Evolutionary conservation across 257 asterid species (phyloP), one percentile per base, ranked within the genome.

Genomic region (Oldenlandia corymbosa): DNA sequence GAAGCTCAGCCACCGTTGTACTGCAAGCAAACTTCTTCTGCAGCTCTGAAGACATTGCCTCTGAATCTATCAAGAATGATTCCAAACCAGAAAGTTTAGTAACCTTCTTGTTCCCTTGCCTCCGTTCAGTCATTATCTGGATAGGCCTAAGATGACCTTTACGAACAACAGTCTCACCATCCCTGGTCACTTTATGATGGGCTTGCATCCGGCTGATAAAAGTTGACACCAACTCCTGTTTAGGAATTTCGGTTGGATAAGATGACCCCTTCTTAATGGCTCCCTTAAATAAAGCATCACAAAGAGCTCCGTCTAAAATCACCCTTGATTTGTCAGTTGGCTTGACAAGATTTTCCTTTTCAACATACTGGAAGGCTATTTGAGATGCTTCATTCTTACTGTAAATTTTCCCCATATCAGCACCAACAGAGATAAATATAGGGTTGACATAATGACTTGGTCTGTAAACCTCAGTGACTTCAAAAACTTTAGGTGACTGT

Each of bases 1-100:
- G 97, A 60, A 92, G 95, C 73, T 89, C 99, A n/a, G 95, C 81
- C 52, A 85, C 81, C 12, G 97, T 79, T 32, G 97, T 85, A 76
- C 97, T 89, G 75, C 97, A 87, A 58, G 99, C 99, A 81, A 83
- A 92, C 78, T 87, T 89, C 85, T 89, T 92, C 87, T 92, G 99
- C 71, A 89, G 78, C 89, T 89, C 99, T n/a, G 99, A 85, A 57
- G 97, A 92, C 84, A 92, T 76, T 21, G 84, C 76, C 80, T 89
- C 95, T 0, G 83, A 74, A 66, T 92, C 99, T 51, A 92, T 74
- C 79, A 92, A 70, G 80, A 83, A 92, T 17, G 91, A 83, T 71
- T 92, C 99, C 48, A 89, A n/a, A 45, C 99, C 99, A n/a, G 96
- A 87, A 71, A 87, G 80, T 73, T 87, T 92, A 1, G 99, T 92